A percentile compares a stretch with the other conserved stretches of the same genome.
phyloP scores from a whole-genome alignment of 2,329 filamentous ascomycete genomes.

The Hymenoscyphus repandus region DNA sequence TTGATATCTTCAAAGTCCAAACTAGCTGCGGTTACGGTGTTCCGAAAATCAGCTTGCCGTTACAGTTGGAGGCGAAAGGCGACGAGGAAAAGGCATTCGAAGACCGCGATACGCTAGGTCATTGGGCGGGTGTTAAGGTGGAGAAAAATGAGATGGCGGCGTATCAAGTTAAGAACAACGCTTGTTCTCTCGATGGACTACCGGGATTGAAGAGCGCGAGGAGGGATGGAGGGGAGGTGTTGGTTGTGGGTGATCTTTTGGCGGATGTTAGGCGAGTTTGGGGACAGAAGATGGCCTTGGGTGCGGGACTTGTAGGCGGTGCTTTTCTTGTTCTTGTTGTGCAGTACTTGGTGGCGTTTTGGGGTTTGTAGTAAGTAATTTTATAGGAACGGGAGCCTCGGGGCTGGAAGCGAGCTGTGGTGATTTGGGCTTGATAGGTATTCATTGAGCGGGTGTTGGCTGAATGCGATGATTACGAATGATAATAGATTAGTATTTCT shows the following conservation, averaged over 20 bases:
- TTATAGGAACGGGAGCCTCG: neutral
- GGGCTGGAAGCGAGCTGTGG: too few species aligned
- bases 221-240: slow-evolving; percentile 41
- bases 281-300: slow-evolving; percentile 10
- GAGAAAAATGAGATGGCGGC: slow-evolving; percentile 43
- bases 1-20: slow-evolving; percentile 60
- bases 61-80: slow-evolving; percentile 4
- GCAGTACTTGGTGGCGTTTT: neutral
- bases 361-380: neutral
- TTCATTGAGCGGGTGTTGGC: too few species aligned
- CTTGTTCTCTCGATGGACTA: slow-evolving; percentile 51
- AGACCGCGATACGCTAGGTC: slow-evolving; percentile 50
- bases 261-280: slow-evolving; percentile 12
- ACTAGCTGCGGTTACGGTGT: slow-evolving; percentile 64
- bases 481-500: too few species aligned
- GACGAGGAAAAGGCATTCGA: slow-evolving; percentile 37
- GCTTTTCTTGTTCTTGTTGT: slow-evolving; percentile 6
- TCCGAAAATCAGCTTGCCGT: slow-evolving; percentile 33
- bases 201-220: slow-evolving; percentile 51
- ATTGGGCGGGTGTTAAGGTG: slow-evolving; percentile 44
- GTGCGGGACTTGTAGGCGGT: slow-evolving; percentile 12
- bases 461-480: too few species aligned
- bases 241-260: slow-evolving; percentile 38
- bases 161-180: slow-evolving; percentile 55
- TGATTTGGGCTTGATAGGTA: too few species aligned